Conservation (phyloP, 306 rosid genomes). For the Vigna unguiculata region DNA sequence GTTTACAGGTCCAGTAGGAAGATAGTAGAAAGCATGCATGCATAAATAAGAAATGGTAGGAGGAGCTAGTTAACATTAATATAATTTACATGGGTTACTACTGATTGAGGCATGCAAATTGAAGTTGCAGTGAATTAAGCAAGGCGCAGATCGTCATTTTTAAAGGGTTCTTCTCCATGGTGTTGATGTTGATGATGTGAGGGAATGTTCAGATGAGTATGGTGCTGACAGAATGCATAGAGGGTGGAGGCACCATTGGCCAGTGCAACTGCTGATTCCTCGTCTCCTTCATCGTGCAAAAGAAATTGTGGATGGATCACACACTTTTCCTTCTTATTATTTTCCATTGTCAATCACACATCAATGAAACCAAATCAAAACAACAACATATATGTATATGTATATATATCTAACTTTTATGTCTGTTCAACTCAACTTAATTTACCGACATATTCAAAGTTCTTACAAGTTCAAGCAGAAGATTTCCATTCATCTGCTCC, state of each 20-base stretch:
- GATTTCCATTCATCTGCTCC: conserved; percentile 51
- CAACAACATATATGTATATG: not conserved
- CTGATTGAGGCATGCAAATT: not conserved
- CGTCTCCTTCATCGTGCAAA: conserved; percentile 60
- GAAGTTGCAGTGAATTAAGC: conserved; percentile 44
- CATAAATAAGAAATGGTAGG: conserved; percentile 33
- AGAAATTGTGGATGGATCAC: conserved; percentile 71
- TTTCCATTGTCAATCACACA: conserved; percentile 17
- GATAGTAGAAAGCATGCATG: conserved; percentile 25
- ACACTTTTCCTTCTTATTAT: conserved; percentile 56
- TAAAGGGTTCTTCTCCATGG: conserved; percentile 38
- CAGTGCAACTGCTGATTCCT: conserved; percentile 59
- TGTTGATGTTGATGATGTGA: conserved; percentile 16
- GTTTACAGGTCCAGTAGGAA: conserved; percentile 3
- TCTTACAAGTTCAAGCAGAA: conserved; percentile 66
- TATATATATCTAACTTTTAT: not conserved
- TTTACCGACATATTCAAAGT: not conserved
- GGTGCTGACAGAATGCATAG: conserved; percentile 59
- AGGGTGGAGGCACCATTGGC: conserved; percentile 72
- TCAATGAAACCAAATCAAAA: conserved; percentile 20
- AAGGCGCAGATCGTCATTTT: conserved; percentile 58
- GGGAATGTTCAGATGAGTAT: conserved; percentile 49
- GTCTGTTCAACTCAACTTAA: not conserved
- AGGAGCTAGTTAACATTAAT: conserved; percentile 35
- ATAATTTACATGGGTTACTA: conserved; percentile 33